Evolutionary conservation across 352 stramenopile species (phyloP), one percentile per base, ranked within the genome.

Genomic region (Phytophthora tentaculata): DNA sequence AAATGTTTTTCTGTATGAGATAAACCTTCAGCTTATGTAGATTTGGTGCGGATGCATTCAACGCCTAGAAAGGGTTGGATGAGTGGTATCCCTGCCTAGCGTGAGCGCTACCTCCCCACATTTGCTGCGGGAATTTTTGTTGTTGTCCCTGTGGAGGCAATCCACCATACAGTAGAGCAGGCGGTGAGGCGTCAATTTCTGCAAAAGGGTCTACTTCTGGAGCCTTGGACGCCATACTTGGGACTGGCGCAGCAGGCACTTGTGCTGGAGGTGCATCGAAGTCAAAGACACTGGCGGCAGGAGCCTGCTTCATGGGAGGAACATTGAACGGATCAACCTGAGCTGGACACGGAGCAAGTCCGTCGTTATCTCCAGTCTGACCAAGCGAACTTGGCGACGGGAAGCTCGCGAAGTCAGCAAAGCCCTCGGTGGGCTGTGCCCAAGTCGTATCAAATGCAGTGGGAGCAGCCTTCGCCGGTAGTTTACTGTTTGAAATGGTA

Each of bases 361-460:
- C 71, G 55, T 60, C 45, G 26, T 37, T 70, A n/a, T 55, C 60
- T 58, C 29, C 37, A 24, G n/a, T 66, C 28, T 63, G 43, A 29
- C 28, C 56, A 19, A 71, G 69, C 14, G 56, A 71, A 16, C 55
- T 77, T 16, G 84, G 79, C 13, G 82, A 77, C 17, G 78, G 65
- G 23, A 90, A 91, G 35, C 73, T 86, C 5, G 81, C 80, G 67
- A 94, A 94, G 50, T 90, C 77, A 1, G 81, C 83, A 28, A 94
- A 92, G 0, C 69, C 66, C 10, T 74, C 79, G 0, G 77, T 26
- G 28, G 67, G 28, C 12, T 66, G 48, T 6, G 74, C 56, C 56
- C 67, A 73, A 32, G 49, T 62, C 10, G 60, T 65, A 28, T 73
- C 69, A 20, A 73, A 71, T 13, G 69, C 19, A 37, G 3, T 51